Base-by-base conservation (phyloP, 1,284 basidiomycete species). In the Rhodotorula sp. region DNA sequence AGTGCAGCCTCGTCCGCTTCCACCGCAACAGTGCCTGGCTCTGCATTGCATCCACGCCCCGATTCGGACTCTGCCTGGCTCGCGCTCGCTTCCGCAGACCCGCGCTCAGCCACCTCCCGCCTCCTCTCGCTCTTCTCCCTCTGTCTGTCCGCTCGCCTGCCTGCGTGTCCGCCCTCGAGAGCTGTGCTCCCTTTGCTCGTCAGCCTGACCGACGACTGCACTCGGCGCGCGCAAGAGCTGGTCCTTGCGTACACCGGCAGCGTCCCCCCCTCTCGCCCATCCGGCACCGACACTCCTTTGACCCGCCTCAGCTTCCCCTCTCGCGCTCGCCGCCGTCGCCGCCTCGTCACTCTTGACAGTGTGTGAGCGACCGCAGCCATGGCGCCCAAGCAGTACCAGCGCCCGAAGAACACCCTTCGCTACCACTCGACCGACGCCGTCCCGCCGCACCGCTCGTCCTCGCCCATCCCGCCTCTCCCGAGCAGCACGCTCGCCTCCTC, bases 341-440 rank as follows among this genome's bases (percentile, higher is more conserved):
- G 27, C 34, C 34, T 32, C 41, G n/a, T 41, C 41, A 15, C 37
- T 41, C 8, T 27, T 22, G 12, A 32, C 39, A 50, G 19, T 27
- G 1, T 36, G 19, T 29, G 13, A 13, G n/a, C 44, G 25, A 3
- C 17, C 15, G 32, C 53, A 7, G 44, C 55, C 34, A 70, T 70
- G 68, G 46, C 68, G 22, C 68, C 68, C 44, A 70, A 70, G 60
- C 64, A 65, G 54, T 70, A 70, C 63, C 64, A 55, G 36, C 64
- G 69, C 2, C 70, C 66, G 17, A 54, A 65, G 61, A 67, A 67
- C 46, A 62, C 70, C 3, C 66, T 63, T 39, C 66, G 70, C 36
- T 41, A 34, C 32, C 46, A 61, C 36, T 61, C 70, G 17, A n/a
- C 36, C 65, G 65, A 71, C 39, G 63, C 61, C 27, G 57, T 70